Conservation (phyloP, 805 yeast genomes). For the Sungouiella thailandica region DNA sequence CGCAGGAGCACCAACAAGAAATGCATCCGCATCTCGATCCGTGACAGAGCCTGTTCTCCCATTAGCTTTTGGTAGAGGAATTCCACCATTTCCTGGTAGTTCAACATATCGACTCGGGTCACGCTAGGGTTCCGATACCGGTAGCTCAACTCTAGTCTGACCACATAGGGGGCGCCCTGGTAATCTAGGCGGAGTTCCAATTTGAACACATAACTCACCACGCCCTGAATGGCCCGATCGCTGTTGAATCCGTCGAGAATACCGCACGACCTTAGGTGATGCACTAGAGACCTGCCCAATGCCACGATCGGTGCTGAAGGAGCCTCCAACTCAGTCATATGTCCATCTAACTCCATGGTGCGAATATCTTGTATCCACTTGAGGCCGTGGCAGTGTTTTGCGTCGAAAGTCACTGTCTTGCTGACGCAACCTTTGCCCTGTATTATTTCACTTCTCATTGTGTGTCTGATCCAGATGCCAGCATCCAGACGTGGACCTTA, state of each 20-base stretch:
- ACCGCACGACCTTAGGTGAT: slow-evolving; percentile 11
- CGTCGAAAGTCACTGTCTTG: slow-evolving; percentile 8
- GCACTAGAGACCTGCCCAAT: slow-evolving; percentile 11
- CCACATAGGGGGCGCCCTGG: slow-evolving; percentile 4
- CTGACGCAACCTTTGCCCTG: neutral
- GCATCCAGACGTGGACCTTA: too few relatives aligned
- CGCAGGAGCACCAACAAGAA: slow-evolving; percentile 8
- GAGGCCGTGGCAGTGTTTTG: slow-evolving; percentile 4
- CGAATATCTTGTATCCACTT: slow-evolving; percentile 11
- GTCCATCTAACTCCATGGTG: slow-evolving; percentile 7
- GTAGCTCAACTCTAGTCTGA: slow-evolving; percentile 7
- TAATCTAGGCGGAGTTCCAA: slow-evolving; percentile 5
- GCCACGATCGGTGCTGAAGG: slow-evolving; percentile 9
- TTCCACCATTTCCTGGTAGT: slow-evolving; percentile 8
- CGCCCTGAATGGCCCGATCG: neutral
- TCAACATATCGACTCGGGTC: slow-evolving; percentile 3
- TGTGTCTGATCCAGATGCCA: too few relatives aligned
- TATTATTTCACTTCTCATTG: neutral
- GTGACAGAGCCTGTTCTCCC: too few relatives aligned
- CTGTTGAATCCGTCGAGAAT: slow-evolving; percentile 11
- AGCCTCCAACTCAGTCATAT: slow-evolving; percentile 9
- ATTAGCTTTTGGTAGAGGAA: neutral
- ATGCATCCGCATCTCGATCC: slow-evolving; percentile 11
- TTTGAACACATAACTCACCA: slow-evolving; percentile 8
- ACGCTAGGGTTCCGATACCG: slow-evolving; percentile 3